Base-by-base conservation (phyloP, 2,329 filamentous ascomycete genomes). In the Chaetomium olivaceum region DNA sequence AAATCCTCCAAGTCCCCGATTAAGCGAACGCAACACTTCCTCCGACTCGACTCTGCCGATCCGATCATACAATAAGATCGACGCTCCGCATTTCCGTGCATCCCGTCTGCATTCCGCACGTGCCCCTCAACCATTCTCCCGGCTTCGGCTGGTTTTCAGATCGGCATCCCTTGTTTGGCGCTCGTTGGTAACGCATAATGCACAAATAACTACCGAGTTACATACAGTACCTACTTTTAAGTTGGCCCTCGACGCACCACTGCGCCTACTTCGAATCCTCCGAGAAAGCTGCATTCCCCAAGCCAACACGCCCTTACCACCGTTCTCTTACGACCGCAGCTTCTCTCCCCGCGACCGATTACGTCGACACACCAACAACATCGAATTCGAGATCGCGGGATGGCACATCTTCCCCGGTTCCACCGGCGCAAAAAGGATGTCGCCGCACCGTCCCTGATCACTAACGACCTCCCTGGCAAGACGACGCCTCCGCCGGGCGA, bases 391-490 rank as follows among this genome's bases (percentile, higher is more conserved):
- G 11, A 56, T 55, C 23, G 58, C 56, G 62, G 62, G 23, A 77
- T 77, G 74, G 73, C 74, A 46, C 73, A 73, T 59, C 70, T 76
- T 55, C 71, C 72, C 54, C 74, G 73, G 31, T 76, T 76, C 50
- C 71, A 65, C 63, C 66, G 74, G 51, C 75, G 73, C 55, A 73
- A 70, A 61, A 75, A 73, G 61, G 72, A 76, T 59, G 69, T 69
- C 51, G 64, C 69, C 29, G 63, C 71, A 21, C 71, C 70, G 8
- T 66, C 71, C 3, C 55, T 73, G 25, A 70, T 71, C 52, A 73
- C 71, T 8, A 63, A 58, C 66, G 62, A 69, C 43, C 61, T 69
- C 12, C 43, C 65, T 8, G 55, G 56, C 46, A 71, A 68, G 52
- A 65, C 64, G n/a, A 67, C 66, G 23, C 61, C 69, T 23, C 60